Evolutionary conservation across 2,329 filamentous ascomycete species (phyloP).

Genomic region (Sarocladium oryzae): DNA sequence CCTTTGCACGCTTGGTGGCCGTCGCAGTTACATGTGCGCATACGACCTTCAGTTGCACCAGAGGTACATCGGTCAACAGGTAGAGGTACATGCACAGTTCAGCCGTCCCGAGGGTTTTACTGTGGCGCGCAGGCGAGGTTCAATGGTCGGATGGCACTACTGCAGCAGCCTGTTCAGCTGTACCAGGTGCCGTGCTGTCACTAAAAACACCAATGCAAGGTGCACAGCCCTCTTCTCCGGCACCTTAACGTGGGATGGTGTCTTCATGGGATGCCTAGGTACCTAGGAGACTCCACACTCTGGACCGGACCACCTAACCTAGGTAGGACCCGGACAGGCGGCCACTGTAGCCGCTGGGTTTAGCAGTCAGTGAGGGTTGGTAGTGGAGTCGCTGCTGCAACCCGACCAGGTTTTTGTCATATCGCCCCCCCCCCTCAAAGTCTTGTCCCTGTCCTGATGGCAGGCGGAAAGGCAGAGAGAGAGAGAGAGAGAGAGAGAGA

Average conservation of each 20-base stretch:
- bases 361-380: not conserved
- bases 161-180: not conserved
- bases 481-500: not conserved
- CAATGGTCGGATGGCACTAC: not conserved
- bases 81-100: not conserved
- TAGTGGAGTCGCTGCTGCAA: not conserved
- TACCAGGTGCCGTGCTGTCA: not conserved
- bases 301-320: too few relatives aligned
- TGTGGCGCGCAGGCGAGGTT: not conserved
- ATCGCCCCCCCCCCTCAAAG: too few relatives aligned
- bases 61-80: not conserved
- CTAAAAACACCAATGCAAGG: not conserved
- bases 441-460: not conserved
- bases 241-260: not conserved
- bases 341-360: not conserved
- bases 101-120: not conserved
- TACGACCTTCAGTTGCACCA: too few relatives aligned
- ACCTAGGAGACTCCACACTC: too few relatives aligned
- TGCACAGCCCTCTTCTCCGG: slow-evolving; percentile 5
- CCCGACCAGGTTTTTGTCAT: not conserved
- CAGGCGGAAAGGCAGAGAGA: not conserved
- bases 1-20: too few relatives aligned
- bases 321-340: too few relatives aligned
- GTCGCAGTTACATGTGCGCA: too few relatives aligned
- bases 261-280: too few relatives aligned